Percentiles rank a stretch among this genome's conserved stretches.
Evolutionary conservation across 805 yeast genomes (phyloP).

Genomic region (Ogataea zsoltii): DNA sequence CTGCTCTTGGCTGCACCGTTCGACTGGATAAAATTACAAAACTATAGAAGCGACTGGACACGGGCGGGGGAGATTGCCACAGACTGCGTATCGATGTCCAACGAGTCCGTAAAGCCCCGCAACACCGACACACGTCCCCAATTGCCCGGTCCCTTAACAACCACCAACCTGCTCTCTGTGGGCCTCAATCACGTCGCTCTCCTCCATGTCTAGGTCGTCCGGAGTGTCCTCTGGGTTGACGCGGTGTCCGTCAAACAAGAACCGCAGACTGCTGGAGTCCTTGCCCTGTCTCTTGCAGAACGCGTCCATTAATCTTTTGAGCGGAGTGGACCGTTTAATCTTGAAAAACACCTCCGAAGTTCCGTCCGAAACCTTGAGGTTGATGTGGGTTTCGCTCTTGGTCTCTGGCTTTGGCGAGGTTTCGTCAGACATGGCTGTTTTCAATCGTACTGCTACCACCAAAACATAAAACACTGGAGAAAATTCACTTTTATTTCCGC

Average conservation of each 20-base stretch:
- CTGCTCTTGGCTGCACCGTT: too few relatives aligned
- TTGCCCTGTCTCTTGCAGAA: constrained; percentile 98
- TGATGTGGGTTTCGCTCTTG: constrained; percentile 68
- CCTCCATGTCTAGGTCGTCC: constrained; percentile 88
- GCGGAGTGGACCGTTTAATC: constrained; percentile 87
- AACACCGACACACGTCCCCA: too few relatives aligned
- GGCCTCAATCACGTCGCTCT: constrained; percentile 95
- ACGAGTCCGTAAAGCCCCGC: too few relatives aligned
- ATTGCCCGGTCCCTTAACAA: constrained; percentile 8
- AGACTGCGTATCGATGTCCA: too few relatives aligned
- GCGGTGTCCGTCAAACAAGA: constrained; percentile 91
- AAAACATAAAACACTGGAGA: neutral
- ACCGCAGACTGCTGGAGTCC: constrained; percentile 76
- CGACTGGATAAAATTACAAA: constrained; percentile 1
- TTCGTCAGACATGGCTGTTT: constrained; percentile 34
- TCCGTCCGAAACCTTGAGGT: constrained; percentile 92
- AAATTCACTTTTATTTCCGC: neutral
- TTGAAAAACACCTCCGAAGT: constrained; percentile 93
- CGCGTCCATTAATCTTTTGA: constrained; percentile 95
- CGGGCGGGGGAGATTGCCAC: too few relatives aligned
- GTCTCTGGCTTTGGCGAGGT: constrained; percentile 37
- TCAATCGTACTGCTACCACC: too few relatives aligned
- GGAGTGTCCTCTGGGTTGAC: constrained; percentile 89
- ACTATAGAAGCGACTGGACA: neutral
- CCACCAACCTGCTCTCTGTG: constrained; percentile 93